Conservation (phyloP, 257 asterid species). For the Lavandula angustifolia region DNA sequence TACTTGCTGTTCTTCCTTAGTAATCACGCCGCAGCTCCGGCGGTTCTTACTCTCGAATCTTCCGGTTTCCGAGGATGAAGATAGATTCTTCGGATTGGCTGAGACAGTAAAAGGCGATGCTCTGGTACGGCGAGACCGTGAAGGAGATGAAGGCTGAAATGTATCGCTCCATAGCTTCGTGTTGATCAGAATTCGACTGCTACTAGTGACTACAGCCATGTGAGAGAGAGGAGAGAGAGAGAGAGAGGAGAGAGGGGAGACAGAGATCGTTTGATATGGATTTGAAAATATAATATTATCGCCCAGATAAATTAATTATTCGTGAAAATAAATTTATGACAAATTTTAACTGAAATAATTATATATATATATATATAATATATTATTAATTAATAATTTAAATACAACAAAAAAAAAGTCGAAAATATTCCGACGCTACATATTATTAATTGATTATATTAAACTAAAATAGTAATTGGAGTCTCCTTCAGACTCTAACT, state of each 20-base stretch:
- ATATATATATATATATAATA: no score
- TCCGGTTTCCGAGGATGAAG: constrained; percentile 63
- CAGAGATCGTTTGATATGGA: no score
- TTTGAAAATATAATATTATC: no score
- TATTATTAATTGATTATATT: background rate
- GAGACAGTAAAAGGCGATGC: constrained; percentile 46
- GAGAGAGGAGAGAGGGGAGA: no score
- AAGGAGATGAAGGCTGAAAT: constrained; percentile 22
- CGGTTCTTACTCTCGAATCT: constrained; percentile 75
- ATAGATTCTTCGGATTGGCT: constrained; percentile 63
- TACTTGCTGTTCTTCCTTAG: constrained; percentile 33
- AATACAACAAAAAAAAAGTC: background rate
- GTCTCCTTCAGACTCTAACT: constrained; percentile 4
- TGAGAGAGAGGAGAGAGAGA: no score
- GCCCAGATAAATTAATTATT: no score
- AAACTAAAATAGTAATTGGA: constrained; percentile 7
- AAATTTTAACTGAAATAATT: no score
- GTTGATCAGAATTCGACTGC: constrained; percentile 52
- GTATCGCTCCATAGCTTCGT: constrained; percentile 37
- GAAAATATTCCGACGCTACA: background rate
- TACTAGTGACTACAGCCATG: constrained; percentile 69
- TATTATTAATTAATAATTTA: no score
- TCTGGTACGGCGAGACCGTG: constrained; percentile 41
- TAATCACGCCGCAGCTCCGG: constrained; percentile 47
- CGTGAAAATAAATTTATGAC: no score